Evolutionary conservation across 768 basidiomycete species (phyloP), one percentile per base, ranked within the genome.

Genomic region (Punctularia strigosozonata): DNA sequence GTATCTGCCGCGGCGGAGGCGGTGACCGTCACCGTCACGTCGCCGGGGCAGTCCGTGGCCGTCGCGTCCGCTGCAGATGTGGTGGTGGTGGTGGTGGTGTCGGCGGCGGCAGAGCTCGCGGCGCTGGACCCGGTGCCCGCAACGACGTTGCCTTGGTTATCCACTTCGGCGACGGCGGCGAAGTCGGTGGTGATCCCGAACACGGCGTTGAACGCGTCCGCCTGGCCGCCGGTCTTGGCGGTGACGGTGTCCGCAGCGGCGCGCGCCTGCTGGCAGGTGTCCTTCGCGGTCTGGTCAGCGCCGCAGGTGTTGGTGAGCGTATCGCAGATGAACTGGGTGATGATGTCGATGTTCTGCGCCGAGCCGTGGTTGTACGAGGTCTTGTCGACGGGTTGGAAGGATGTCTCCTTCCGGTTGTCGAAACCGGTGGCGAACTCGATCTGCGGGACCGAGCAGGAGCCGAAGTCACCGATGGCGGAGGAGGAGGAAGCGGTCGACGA

Each of bases 311-410:
- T 75, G 22, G 56, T 60, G 41, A 80, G 57, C 4, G 59, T 61
- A 54, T 75, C 70, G 47, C 77, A 79, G 31, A 77, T 72, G 54
- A 68, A 51, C 60, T 69, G 63, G 12, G 73, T 66, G 58, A 78
- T 77, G 51, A 77, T 74, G 45, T 58, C 62, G 46, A 74, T 71
- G 51, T 67, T 66, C 46, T 75, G 65, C n/a, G 75, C 75, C 13
- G 75, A 76, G 30, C 72, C 71, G 46, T 77, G 74, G 56, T 61
- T 64, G 61, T 58, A 75, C 0, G 68, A 68, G 4, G 52, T 52
- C 53, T 60, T 49, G 48, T 76, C 65, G 28, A 56, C 60, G 32
- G 75, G 74, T 44, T 66, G 50, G 59, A 75, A 78, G 49, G 60
- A 61, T 19, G 73, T 75, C 50, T 75, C 74, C 47, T 52, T 66